Conservation (phyloP, 371 early-diverging fungal species). For the Choanephora cucurbitarum region DNA sequence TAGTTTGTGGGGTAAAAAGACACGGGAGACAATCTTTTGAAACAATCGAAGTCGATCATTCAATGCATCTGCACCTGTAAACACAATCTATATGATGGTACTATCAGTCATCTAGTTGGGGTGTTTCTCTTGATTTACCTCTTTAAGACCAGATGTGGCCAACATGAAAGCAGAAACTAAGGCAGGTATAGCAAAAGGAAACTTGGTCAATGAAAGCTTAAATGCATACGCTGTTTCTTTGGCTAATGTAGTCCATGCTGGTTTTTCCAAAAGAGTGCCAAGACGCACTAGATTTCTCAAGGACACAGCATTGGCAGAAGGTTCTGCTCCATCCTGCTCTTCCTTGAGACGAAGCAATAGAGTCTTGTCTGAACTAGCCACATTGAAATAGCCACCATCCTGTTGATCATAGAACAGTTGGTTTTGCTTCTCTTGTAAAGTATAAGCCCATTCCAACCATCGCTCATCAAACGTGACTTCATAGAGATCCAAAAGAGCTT, state of each 20-base stretch:
- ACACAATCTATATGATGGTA: constrained; percentile 36
- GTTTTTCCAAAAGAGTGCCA: constrained; percentile 30
- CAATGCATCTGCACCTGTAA: constrained; percentile 27
- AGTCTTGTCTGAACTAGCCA: constrained; percentile 39
- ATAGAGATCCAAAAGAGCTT: constrained; percentile 63
- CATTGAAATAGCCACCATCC: constrained; percentile 58
- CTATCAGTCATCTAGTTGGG: too few species aligned
- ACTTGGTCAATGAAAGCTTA: constrained; percentile 26
- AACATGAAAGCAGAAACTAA: constrained; percentile 41
- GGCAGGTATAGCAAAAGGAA: constrained; percentile 47
- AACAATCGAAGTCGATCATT: constrained; percentile 25
- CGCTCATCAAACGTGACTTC: constrained; percentile 51
- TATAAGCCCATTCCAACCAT: constrained; percentile 64
- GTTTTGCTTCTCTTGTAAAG: constrained; percentile 57
- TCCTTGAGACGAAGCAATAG: constrained; percentile 65
- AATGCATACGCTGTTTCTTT: constrained; percentile 37
- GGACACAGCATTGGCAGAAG: constrained; percentile 54
- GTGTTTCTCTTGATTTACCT: constrained; percentile 33
- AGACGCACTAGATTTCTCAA: constrained; percentile 46
- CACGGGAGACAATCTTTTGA: constrained; percentile 18
- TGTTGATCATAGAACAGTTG: constrained; percentile 60
- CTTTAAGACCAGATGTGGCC: constrained; percentile 39
- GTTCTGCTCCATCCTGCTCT: constrained; percentile 73
- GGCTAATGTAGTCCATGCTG: constrained; percentile 31
- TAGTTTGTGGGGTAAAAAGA: constrained; percentile 43